phyloP scores from a whole-genome alignment of 2,329 filamentous ascomycete species.

The Fusarium scirpi region DNA sequence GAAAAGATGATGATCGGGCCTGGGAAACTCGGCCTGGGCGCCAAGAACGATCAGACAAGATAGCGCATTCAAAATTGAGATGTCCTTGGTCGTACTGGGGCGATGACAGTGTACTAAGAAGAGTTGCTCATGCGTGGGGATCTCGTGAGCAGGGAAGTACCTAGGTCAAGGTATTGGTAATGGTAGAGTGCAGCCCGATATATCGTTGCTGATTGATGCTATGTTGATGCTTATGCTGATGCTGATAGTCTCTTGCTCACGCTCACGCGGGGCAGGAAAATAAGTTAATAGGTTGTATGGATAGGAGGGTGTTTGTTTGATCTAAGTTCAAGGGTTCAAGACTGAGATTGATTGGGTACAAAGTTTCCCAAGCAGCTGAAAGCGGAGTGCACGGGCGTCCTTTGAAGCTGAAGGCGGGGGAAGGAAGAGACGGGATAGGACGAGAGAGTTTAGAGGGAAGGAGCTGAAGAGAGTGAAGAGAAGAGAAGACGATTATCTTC shows the following conservation, averaged over 20 bases:
- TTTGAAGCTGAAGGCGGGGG: slow-evolving; percentile 37
- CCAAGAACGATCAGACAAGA: slow-evolving; percentile 37
- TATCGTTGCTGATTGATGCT: slow-evolving; percentile 17
- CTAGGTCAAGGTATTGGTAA: neutral
- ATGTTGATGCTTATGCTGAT: slow-evolving; percentile 24
- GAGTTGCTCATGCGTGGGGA: slow-evolving; percentile 8
- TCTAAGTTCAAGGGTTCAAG: slow-evolving; percentile 21
- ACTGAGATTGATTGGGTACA: slow-evolving; percentile 11
- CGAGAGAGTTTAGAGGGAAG: neutral
- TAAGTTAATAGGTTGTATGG: neutral
- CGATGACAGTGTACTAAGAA: slow-evolving; percentile 23
- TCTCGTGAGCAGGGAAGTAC: slow-evolving; percentile 12
- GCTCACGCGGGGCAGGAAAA: slow-evolving; percentile 36
- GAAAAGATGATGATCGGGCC: slow-evolving; percentile 17
- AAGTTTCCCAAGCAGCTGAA: slow-evolving; percentile 23
- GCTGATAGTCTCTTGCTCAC: slow-evolving; percentile 27
- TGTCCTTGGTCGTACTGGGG: slow-evolving; percentile 26
- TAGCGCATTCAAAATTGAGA: slow-evolving; percentile 22
- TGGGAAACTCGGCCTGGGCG: slow-evolving; percentile 37
- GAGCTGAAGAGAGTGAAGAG: neutral
- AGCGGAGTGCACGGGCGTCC: slow-evolving; percentile 33
- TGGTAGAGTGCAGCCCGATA: neutral
- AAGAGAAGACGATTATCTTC: neutral
- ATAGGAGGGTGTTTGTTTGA: slow-evolving; percentile 13
- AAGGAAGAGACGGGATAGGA: neutral